These are phyloP conservation scores for Betula pendula DNA, from an alignment of 306 rosid species.

Conservation along the genomic window DNA sequence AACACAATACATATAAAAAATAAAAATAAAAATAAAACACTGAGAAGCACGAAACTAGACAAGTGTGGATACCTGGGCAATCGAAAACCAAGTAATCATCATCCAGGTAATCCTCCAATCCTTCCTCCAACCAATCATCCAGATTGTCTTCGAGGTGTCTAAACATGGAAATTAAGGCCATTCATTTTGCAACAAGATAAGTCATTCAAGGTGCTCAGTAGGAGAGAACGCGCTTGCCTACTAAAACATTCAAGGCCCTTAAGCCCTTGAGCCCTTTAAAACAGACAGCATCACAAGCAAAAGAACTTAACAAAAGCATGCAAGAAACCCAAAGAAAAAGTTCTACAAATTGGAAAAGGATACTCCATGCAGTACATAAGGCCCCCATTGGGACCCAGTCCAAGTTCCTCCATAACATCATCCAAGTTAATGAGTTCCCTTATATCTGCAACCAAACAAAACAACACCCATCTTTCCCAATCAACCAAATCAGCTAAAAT, in stretches of 20 bases:
- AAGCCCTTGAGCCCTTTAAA: neutral
- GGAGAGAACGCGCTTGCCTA: conserved; percentile 5
- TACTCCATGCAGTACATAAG: conserved; percentile 99
- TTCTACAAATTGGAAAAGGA: conserved; percentile 46
- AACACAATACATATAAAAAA: neutral
- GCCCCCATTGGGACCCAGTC: conserved; percentile 94
- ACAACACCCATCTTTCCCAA: neutral
- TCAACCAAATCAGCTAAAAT: neutral
- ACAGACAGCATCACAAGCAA: neutral
- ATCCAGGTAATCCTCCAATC: conserved; percentile 75
- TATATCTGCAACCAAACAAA: conserved; percentile 57
- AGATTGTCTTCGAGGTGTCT: conserved; percentile 89
- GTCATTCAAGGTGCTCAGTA: neutral
- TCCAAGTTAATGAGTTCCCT: conserved; percentile 89
- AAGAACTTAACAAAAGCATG: neutral
- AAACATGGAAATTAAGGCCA: conserved; percentile 50
- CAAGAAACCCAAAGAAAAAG: neutral
- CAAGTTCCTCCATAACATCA: conserved; percentile 97
- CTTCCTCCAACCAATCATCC: conserved; percentile 82
- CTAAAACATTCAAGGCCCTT: neutral
- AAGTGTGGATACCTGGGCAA: conserved; percentile 73
- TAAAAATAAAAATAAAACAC: neutral
- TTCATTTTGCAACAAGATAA: conserved; percentile 12
- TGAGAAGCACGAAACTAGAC: neutral
- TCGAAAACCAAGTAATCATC: conserved; percentile 92